Evolutionary conservation across 2,329 filamentous ascomycete genomes (phyloP).

Genomic region (Emmonsiellopsis sp.): DNA sequence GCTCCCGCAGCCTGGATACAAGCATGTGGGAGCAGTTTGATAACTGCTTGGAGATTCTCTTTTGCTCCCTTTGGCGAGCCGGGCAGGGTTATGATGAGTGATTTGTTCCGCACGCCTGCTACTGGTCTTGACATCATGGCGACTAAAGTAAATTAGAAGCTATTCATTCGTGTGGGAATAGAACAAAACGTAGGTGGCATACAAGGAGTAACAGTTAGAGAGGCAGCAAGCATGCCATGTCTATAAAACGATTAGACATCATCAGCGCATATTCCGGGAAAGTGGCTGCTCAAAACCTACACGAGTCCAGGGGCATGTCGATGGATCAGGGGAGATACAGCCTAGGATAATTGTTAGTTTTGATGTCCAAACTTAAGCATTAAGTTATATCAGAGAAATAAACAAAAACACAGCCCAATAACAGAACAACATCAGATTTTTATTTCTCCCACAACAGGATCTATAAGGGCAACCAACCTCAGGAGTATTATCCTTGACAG

Average conservation of each 20-base stretch:
- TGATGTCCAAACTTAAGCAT: slow-evolving; percentile 7
- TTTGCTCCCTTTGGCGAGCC: slow-evolving; percentile 92
- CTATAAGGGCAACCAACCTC: slow-evolving; percentile 51
- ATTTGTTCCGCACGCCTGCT: slow-evolving; percentile 73
- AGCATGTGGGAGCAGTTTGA: slow-evolving; percentile 92
- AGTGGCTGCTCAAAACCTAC: slow-evolving; percentile 34
- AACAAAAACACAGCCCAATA: not conserved
- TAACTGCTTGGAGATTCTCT: slow-evolving; percentile 81
- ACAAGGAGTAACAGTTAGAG: slow-evolving; percentile 83
- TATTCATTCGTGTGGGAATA: slow-evolving; percentile 5
- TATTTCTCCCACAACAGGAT: slow-evolving; percentile 7
- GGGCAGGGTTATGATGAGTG: slow-evolving; percentile 79
- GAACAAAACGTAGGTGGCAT: slow-evolving; percentile 30
- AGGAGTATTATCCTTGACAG: slow-evolving; percentile 73
- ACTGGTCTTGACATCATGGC: slow-evolving; percentile 94
- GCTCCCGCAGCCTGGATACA: slow-evolving; percentile 78
- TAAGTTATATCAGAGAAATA: not conserved
- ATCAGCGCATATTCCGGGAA: not conserved
- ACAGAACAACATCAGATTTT: not conserved
- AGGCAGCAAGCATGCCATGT: slow-evolving; percentile 88
- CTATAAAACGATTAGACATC: slow-evolving; percentile 29
- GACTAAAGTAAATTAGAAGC: slow-evolving; percentile 47
- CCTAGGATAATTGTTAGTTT: slow-evolving; percentile 41
- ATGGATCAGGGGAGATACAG: slow-evolving; percentile 68
- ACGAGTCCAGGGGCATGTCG: slow-evolving; percentile 82